Evolutionary conservation across 805 yeast genomes (phyloP).

Genomic region (Myxozyma lipomycoides): DNA sequence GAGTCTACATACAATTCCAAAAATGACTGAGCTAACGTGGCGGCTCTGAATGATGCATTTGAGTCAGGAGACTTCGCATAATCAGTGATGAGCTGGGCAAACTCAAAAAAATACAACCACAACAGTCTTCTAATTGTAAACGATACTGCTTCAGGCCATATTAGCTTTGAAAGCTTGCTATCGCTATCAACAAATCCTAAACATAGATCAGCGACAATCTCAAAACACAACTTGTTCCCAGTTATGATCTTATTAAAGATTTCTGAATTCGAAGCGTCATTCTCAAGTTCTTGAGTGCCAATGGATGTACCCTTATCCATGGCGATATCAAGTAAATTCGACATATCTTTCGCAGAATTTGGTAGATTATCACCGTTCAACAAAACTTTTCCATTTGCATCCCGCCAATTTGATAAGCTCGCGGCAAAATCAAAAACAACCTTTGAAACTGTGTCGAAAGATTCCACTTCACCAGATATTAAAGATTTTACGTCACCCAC

Average conservation of each 20-base stretch:
- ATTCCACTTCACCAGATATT: background rate
- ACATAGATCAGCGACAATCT: background rate
- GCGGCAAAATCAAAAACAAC: constrained; percentile 15
- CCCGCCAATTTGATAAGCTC: constrained; percentile 12
- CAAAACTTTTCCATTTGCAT: constrained; percentile 9
- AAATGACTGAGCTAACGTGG: constrained; percentile 18
- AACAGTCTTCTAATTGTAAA: constrained; percentile 2
- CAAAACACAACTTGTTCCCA: background rate
- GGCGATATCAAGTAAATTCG: constrained; percentile 17
- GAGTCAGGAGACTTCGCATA: background rate
- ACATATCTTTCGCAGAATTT: constrained; percentile 9
- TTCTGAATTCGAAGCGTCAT: background rate
- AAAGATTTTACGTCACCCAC: background rate
- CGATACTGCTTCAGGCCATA: constrained; percentile 19
- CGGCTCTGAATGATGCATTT: background rate
- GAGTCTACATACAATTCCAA: constrained; percentile 28
- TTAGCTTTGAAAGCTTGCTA: constrained; percentile 3
- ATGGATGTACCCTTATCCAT: constrained; percentile 1
- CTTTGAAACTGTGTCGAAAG: background rate
- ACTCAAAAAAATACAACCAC: constrained; percentile 9
- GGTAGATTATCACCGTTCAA: constrained; percentile 12
- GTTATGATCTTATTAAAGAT: background rate
- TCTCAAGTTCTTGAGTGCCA: background rate
- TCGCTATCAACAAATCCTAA: background rate
- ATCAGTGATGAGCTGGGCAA: constrained; percentile 3